Evolutionary conservation across 139 green algal genomes (phyloP).

Genomic region (Tetradesmus obliquus): DNA sequence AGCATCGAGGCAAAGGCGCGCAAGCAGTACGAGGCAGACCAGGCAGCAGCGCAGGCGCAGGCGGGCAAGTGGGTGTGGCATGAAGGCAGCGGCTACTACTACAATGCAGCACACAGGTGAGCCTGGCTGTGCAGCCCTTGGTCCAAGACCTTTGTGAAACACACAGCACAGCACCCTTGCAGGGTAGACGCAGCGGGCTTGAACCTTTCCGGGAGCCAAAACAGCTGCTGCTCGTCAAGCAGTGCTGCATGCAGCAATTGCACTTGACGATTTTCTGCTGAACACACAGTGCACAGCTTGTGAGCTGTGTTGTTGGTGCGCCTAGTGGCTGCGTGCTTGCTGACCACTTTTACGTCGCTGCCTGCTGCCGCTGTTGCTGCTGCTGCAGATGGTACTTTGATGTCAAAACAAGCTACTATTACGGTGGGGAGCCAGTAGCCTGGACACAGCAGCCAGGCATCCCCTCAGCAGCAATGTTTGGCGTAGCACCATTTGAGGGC

Average conservation of each 20-base stretch:
- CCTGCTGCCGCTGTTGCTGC: background rate
- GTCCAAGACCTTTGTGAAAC: background rate
- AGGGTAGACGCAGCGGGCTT: background rate
- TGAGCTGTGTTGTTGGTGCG: no score
- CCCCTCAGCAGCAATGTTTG: constrained; percentile 32
- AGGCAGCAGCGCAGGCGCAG: constrained; percentile 43
- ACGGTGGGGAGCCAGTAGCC: constrained; percentile 75
- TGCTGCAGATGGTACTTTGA: constrained; percentile 75
- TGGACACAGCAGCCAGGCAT: constrained; percentile 64
- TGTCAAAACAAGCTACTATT: constrained; percentile 76
- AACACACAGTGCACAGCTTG: no score
- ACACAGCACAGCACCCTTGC: background rate
- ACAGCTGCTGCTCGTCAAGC: background rate
- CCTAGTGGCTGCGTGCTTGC: no score
- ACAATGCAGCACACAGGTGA: constrained; percentile 71
- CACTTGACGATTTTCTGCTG: background rate
- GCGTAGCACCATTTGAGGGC: constrained; percentile 17
- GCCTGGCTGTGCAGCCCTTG: background rate
- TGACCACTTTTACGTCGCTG: background rate
- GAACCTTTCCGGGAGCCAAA: background rate
- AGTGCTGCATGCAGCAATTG: background rate
- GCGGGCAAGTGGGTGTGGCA: constrained; percentile 60
- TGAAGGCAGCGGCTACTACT: constrained; percentile 67
- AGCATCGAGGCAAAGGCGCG: constrained; percentile 43
- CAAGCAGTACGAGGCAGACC: constrained; percentile 47